Base-by-base conservation (phyloP, 345 rosid genomes). In the Eucalyptus victrix region DNA sequence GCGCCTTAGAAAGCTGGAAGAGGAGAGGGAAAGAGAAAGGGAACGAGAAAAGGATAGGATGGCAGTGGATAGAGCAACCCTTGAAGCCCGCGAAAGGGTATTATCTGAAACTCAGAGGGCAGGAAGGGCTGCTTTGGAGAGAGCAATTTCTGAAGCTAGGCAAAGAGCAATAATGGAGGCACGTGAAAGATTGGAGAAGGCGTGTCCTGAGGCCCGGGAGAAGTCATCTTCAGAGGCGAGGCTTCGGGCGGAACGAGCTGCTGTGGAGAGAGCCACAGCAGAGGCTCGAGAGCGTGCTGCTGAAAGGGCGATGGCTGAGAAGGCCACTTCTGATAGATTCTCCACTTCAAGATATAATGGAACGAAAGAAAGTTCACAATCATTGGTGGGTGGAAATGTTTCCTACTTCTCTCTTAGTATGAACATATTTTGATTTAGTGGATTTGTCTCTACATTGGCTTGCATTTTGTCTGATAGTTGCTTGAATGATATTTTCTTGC, bases 271-370 rank as follows among this genome's bases (percentile, higher is more conserved):
- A 94, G 99, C 98, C 80, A 94, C 97, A 13, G 90, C 96, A n/a
- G 99, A 96, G 94, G 99, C 96, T 88, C 97, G 98, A 72, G 97
- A 94, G 91, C 98, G 98, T 90, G 98, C 99, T 94, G 93, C 95
- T 90, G 94, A 96, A 60, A 94, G 97, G 90, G 96, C 94, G 67
- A 94, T 96, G 76, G 90, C 94, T 89, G 97, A 94, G 60, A 93
- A 95, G 91, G 93, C 98, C 18, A 89, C 93, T 88, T 93, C 98
- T 5, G 98, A 94, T 49, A 95, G 94, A 90, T 95, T 94, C 87
- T 93, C 93, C 58, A 92, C 92, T 90, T 91, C 97, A 58, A 92
- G 95, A 94, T 94, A 92, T 88, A 88, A 81, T 89, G 94, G 92
- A 88, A 89, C 93, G 92, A 92, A 93, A 91, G 92, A 90, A 72